Conservation (phyloP, 2,329 filamentous ascomycete species). For the Pseudocercospora crystallina region DNA sequence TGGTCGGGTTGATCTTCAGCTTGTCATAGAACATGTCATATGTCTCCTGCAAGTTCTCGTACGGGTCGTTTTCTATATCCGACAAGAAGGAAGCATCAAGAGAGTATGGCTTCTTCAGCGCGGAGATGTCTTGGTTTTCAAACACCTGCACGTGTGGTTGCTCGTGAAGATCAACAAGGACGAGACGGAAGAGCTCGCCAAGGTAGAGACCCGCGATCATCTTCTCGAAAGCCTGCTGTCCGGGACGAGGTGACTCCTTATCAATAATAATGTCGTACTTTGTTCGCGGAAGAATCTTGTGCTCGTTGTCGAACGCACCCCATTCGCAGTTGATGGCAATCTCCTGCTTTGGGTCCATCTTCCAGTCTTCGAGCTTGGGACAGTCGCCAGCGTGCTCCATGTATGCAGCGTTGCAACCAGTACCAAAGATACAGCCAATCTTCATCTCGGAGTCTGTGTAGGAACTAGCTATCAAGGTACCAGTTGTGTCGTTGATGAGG, state of each 20-base stretch:
- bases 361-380: conserved; percentile 89
- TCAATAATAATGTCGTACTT: conserved; percentile 56
- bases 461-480: conserved; percentile 90
- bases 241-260: conserved; percentile 45
- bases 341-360: conserved; percentile 68
- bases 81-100: conserved; percentile 93
- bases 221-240: conserved; percentile 48
- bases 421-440: conserved; percentile 98
- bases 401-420: conserved; percentile 96
- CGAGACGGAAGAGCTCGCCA: conserved; percentile 47
- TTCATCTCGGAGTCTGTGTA: conserved; percentile 94
- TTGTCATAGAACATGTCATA: conserved; percentile 75
- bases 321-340: conserved; percentile 99
- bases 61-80: conserved; percentile 88
- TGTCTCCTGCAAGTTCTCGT: conserved; percentile 91
- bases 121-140: conserved; percentile 74
- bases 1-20: conserved; percentile 68
- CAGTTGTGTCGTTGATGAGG: conserved; percentile 96
- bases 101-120: conserved; percentile 81
- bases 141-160: conserved; percentile 66
- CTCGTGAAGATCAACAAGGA: conserved; percentile 61
- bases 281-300: conserved; percentile 80
- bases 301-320: conserved; percentile 94
- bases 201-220: conserved; percentile 48
- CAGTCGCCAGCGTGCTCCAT: conserved; percentile 92